Conservation (phyloP, 2,329 filamentous ascomycete species). For the Sarocladium strictum region DNA sequence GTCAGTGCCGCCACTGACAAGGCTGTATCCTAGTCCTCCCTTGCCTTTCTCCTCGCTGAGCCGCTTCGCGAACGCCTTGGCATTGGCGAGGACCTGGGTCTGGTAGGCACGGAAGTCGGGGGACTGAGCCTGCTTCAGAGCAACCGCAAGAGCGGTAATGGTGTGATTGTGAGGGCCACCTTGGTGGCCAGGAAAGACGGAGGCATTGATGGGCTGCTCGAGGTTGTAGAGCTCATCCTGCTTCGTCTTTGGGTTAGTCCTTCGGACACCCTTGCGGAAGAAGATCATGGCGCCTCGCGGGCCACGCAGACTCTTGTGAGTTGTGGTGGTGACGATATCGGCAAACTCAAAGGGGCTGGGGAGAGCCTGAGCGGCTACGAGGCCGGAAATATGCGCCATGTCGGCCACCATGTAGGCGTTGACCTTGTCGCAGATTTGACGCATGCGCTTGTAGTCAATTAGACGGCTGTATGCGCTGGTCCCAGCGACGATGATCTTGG, state of each 20-base stretch:
- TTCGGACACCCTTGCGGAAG: slow-evolving; percentile 87
- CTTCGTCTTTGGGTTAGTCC: slow-evolving; percentile 77
- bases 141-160: slow-evolving; percentile 90
- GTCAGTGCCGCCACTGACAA: slow-evolving; percentile 92
- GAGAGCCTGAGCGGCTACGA: slow-evolving; percentile 87
- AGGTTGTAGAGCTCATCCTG: slow-evolving; percentile 84
- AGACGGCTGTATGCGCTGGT: slow-evolving; percentile 93
- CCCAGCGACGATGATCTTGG: slow-evolving; percentile 92
- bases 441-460: slow-evolving; percentile 92
- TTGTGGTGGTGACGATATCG: slow-evolving; percentile 96
- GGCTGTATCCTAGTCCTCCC: slow-evolving; percentile 74
- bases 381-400: slow-evolving; percentile 94
- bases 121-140: slow-evolving; percentile 85
- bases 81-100: slow-evolving; percentile 81
- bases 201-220: slow-evolving; percentile 88
- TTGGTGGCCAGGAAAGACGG: slow-evolving; percentile 97
- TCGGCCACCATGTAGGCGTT: slow-evolving; percentile 91
- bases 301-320: slow-evolving; percentile 93
- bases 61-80: slow-evolving; percentile 73
- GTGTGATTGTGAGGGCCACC: slow-evolving; percentile 99
- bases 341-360: slow-evolving; percentile 84
- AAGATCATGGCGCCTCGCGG: slow-evolving; percentile 98
- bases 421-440: slow-evolving; percentile 82
- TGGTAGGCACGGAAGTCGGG: slow-evolving; percentile 93
- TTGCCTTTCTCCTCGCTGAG: slow-evolving; percentile 64